These are phyloP conservation scores for Fragaria vesca DNA, from an alignment of 306 rosid genomes.

Conservation along the genomic window DNA sequence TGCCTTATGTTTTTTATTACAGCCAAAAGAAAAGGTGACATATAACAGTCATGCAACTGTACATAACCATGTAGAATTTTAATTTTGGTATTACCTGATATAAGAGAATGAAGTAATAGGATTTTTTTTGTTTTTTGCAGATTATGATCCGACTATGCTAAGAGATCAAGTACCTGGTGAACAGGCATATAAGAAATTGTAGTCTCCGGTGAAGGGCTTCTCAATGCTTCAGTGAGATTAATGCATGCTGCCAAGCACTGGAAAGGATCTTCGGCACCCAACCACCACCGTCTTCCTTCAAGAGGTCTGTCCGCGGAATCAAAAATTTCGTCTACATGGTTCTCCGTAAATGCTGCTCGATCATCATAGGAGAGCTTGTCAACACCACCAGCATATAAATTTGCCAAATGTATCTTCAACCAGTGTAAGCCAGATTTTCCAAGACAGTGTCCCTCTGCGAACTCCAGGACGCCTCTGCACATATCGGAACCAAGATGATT, in stretches of 20 bases:
- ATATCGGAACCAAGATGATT: conserved; percentile 98
- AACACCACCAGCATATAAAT: conserved; percentile 88
- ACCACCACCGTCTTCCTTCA: conserved; percentile 94
- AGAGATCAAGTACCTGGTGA: conserved; percentile 67
- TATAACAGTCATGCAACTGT: neutral
- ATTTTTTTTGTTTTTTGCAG: neutral
- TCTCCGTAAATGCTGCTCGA: conserved; percentile 63
- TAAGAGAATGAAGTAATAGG: neutral
- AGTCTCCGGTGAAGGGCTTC: conserved; percentile 88
- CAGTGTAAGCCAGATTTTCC: conserved; percentile 85
- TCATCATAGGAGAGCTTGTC: conserved; percentile 78
- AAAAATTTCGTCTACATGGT: conserved; percentile 67
- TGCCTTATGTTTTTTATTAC: neutral
- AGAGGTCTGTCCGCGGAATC: conserved; percentile 89
- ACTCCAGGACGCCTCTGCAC: conserved; percentile 92
- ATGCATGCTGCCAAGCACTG: conserved; percentile 90
- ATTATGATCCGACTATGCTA: neutral
- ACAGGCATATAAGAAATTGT: conserved; percentile 78
- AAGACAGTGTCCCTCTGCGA: conserved; percentile 84
- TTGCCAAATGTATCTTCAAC: conserved; percentile 96
- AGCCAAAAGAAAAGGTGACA: neutral
- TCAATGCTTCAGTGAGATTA: conserved; percentile 81
- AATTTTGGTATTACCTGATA: conserved; percentile 6
- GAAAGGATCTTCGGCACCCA: conserved; percentile 95
- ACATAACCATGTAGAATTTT: conserved; percentile 5